Conservation (phyloP, 179 eudicot genomes). For the Camellia oleifera region DNA sequence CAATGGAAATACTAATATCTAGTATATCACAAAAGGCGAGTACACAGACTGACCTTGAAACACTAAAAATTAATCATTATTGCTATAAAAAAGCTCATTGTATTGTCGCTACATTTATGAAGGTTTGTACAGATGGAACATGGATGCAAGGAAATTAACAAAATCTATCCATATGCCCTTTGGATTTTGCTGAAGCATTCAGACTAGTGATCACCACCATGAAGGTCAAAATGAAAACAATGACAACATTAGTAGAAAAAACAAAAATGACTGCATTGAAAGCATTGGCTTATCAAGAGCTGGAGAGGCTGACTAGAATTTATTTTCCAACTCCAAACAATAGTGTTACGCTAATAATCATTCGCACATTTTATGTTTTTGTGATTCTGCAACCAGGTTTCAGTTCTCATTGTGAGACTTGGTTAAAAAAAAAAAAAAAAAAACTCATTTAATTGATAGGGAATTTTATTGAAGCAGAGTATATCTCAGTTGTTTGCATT, state of each 20-base stretch:
- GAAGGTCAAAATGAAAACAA: no score
- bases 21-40: no score
- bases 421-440: neutral
- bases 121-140: neutral
- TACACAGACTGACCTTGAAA: no score
- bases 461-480: neutral
- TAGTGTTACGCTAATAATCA: neutral
- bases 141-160: no score
- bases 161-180: no score
- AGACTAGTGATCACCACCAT: no score
- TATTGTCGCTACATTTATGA: neutral
- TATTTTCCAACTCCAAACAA: neutral
- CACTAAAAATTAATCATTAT: no score
- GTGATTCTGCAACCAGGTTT: neutral
- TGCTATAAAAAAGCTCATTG: no score
- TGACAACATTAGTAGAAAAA: no score
- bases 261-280: neutral
- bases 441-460: neutral
- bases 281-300: neutral
- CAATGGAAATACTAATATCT: no score
- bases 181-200: no score
- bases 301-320: neutral
- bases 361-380: neutral
- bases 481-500: neutral
- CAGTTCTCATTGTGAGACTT: neutral